Evolutionary conservation across 2,329 filamentous ascomycete species (phyloP).

Genomic region (Aspergillus sp.): DNA sequence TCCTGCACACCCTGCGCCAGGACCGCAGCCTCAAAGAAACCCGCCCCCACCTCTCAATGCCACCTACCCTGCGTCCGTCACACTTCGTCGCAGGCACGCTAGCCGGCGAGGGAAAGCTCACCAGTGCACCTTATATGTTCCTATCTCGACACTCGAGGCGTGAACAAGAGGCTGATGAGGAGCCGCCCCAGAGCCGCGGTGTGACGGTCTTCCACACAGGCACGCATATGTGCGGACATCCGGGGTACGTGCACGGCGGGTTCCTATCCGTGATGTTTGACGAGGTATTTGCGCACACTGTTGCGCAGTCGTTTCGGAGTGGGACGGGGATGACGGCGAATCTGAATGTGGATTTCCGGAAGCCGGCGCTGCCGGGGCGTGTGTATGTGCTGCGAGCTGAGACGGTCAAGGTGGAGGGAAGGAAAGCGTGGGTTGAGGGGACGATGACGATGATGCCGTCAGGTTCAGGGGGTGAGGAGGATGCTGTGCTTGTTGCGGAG

Average conservation of each 20-base stretch:
- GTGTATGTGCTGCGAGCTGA: constrained; percentile 34
- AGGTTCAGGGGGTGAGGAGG: constrained; percentile 15
- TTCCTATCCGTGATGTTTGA: constrained; percentile 36
- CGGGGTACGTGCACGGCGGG: constrained; percentile 37
- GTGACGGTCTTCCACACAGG: constrained; percentile 36
- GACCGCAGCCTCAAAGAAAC: constrained; percentile 68
- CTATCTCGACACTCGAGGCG: constrained; percentile 8
- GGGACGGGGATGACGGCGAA: constrained; percentile 39
- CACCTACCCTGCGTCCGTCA: constrained; percentile 62
- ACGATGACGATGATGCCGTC: constrained; percentile 22
- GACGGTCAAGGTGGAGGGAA: constrained; percentile 34
- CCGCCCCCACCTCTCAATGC: constrained; percentile 82
- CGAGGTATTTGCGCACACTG: constrained; percentile 37
- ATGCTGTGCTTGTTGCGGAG: constrained; percentile 33
- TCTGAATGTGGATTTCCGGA: constrained; percentile 36
- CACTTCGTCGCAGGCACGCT: constrained; percentile 81
- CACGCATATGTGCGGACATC: constrained; percentile 34
- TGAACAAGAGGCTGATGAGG: not conserved
- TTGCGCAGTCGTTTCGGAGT: constrained; percentile 31
- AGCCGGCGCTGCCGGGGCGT: constrained; percentile 31
- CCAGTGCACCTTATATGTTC: constrained; percentile 67
- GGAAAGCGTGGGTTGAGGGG: constrained; percentile 41
- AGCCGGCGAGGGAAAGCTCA: constrained; percentile 68
- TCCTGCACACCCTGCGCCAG: constrained; percentile 65
- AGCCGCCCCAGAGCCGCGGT: constrained; percentile 12